Conservation (phyloP, 805 yeast genomes). For the Trichomonascus vanleenenianus region DNA sequence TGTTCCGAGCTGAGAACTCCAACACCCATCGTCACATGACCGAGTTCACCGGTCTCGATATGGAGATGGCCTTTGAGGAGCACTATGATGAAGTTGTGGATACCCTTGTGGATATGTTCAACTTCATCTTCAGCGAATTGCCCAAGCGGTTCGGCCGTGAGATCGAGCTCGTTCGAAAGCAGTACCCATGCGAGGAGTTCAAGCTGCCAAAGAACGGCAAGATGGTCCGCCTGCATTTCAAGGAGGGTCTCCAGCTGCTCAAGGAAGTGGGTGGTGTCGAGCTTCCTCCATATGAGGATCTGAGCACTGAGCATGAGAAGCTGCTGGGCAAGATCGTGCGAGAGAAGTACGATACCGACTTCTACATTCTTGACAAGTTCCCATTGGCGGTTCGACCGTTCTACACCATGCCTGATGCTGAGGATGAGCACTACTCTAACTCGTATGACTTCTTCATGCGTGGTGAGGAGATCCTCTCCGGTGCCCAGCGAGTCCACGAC, state of each 20-base stretch:
- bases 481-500: slow-evolving; percentile 99
- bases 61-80: slow-evolving; percentile 97
- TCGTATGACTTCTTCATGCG: slow-evolving; percentile 99
- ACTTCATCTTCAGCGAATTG: slow-evolving; percentile 80
- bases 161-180: slow-evolving; percentile 83
- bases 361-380: slow-evolving; percentile 96
- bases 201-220: slow-evolving; percentile 88
- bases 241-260: slow-evolving; percentile 83
- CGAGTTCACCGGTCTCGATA: slow-evolving; percentile 93
- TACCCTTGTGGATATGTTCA: slow-evolving; percentile 60
- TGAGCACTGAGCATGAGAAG: slow-evolving; percentile 91
- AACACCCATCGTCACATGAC: slow-evolving; percentile 99
- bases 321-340: slow-evolving; percentile 84
- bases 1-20: slow-evolving; percentile 98
- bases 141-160: slow-evolving; percentile 72
- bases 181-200: slow-evolving; percentile 97
- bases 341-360: slow-evolving; percentile 94
- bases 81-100: slow-evolving; percentile 89
- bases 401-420: slow-evolving; percentile 98
- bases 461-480: slow-evolving; percentile 98
- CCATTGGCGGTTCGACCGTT: slow-evolving; percentile 96
- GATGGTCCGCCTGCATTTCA: slow-evolving; percentile 83
- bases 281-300: slow-evolving; percentile 71
- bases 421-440: slow-evolving; percentile 87
- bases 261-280: slow-evolving; percentile 83